Evolutionary conservation across 805 yeast genomes (phyloP).

Genomic region (Barnettozyma populi): DNA sequence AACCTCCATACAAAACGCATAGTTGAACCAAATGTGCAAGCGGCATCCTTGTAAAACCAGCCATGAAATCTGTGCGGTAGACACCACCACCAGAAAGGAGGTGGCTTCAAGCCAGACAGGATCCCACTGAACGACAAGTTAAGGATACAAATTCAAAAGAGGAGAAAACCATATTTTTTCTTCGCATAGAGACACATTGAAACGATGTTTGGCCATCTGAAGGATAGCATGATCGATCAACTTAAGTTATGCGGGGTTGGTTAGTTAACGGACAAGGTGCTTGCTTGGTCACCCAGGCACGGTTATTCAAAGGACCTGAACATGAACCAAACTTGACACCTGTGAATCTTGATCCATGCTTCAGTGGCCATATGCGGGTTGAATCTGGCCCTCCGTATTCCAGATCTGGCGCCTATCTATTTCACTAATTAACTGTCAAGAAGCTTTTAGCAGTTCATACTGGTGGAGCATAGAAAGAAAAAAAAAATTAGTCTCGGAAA

Average conservation of each 20-base stretch:
- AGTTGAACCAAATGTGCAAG: background rate
- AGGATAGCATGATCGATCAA: slow-evolving; percentile 15
- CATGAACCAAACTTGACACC: background rate
- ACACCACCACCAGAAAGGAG: background rate
- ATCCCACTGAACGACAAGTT: slow-evolving; percentile 2
- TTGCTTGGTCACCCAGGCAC: background rate
- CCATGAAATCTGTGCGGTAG: background rate
- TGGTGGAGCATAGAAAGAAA: no score
- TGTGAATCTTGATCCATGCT: slow-evolving; percentile 1
- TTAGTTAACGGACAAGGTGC: no score
- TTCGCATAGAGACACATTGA: slow-evolving; percentile 30
- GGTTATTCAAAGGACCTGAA: background rate
- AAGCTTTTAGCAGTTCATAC: no score
- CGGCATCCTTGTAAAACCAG: background rate
- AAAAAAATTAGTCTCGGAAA: no score
- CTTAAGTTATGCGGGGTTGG: slow-evolving; percentile 18
- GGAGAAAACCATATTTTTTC: slow-evolving; percentile 10
- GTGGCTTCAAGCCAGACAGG: background rate
- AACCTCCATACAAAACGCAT: slow-evolving; percentile 11
- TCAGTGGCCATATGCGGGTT: background rate
- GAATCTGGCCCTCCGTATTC: background rate
- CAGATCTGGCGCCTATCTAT: no score
- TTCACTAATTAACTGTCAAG: no score
- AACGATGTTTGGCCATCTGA: slow-evolving; percentile 20
- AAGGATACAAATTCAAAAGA: slow-evolving; percentile 3